Base-by-base conservation (phyloP, 148 eudicot genomes). In the Chenopodium formosanum region DNA sequence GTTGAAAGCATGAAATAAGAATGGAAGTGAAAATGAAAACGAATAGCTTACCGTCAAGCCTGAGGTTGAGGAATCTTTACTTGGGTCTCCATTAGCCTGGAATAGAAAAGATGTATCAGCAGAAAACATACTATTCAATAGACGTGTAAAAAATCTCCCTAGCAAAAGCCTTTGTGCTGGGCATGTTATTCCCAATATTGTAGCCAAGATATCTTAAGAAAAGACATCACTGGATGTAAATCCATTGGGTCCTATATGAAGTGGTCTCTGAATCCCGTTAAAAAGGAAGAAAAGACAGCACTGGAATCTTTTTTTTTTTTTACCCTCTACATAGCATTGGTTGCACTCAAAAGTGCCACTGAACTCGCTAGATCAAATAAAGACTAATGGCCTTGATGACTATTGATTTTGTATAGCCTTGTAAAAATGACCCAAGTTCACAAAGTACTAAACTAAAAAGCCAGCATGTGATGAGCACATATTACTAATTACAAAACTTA, bases 31-130 rank as follows among this genome's bases (percentile, higher is more conserved):
- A 71, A 22, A 29, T 23, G 73, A 73, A 47, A 14, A 65, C 63
- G 32, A 32, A 23, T 47, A 25, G 17, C 60, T 60, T 85, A 90
- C 94, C 91, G 84, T 90, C 64, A 85, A 76, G 85, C 92, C 91
- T 64, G 91, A 84, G 17, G 87, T 86, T 27, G 89, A 84, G 81
- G 52, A 74, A 67, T 82, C 70, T n/a, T 77, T 75, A 44, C 86
- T 85, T 79, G 83, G 78, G 47, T 75, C 75, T 25, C 78, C 80
- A 79, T 86, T 83, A 53, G 70, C 88, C 86, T 79, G 85, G 78
- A 67, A 56, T 73, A 3, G 23, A 34, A 53, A 70, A 85, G 44
- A 31, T 12, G n/a, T 29, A 22, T 77, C 32, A 73, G 79, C 32
- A 16, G 16, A 67, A 53, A 44, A 58, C 25, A 29, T 34, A 13